Evolutionary conservation across 225 moss, liverwort and hornwort genomes (phyloP), one percentile per base, ranked within the genome.

Genomic region (Physcomitrellopsis africana): DNA sequence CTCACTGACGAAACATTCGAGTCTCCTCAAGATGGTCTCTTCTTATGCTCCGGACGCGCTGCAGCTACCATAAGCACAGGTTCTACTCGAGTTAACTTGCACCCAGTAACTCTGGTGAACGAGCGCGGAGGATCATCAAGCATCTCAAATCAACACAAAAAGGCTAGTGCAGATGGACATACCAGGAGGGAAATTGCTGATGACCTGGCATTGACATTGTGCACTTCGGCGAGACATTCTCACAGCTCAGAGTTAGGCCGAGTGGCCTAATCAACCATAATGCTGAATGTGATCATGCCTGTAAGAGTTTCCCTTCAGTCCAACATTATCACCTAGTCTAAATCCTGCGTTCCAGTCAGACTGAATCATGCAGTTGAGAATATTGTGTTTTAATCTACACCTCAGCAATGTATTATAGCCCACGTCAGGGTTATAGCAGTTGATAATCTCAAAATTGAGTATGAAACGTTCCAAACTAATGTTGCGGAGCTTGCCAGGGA

Each of bases 231-330:
- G 10, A 64, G 82, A 49, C 85, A 72, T 60, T 29, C 46, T n/a
- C 63, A 47, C 54, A 27, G 22, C n/a, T 51, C 78, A 3, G 79
- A 74, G 57, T 26, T 77, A 41, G 79, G 78, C 37, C 78, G 54
- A 51, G 37, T 81, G 54, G 60, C 68, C 32, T 32, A 78, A 47
- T 68, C 81, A 72, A 77, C 73, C 76, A 54, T 79, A 70, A 17
- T 45, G 41, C 12, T 86, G 78, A 83, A 20, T 15, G 68, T 55
- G 20, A 73, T 60, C 76, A 58, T 20, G 43, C 78, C 45, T 59
- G 78, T 78, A 66, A 82, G 80, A 86, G 83, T 72, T 78, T 86
- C 86, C 86, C 86, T 86, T 86, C 86, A 86, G 86, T 86, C 83
- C 86, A 86, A 86, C 75, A 76, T 69, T 57, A 51, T 76, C 68